Conservation (phyloP, 2,329 filamentous ascomycete species). For the Bipolaris victoriae region DNA sequence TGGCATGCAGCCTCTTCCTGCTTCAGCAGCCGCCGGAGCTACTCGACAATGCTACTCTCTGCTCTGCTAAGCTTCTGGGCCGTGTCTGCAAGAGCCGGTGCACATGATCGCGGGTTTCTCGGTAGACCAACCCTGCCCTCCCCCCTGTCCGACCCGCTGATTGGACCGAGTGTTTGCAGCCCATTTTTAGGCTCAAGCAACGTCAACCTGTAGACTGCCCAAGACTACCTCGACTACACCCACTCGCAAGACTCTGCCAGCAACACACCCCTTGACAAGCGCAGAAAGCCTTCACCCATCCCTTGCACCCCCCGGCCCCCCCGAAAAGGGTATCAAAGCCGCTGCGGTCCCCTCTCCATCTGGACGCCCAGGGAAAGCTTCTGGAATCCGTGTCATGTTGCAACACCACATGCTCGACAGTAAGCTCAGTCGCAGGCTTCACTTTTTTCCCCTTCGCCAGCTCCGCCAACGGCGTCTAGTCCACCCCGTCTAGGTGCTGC, state of each 20-base stretch:
- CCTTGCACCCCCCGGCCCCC: conserved; percentile 28
- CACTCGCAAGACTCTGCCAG: conserved; percentile 32
- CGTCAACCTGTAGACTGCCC: conserved; percentile 47
- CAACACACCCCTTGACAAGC: conserved; percentile 32
- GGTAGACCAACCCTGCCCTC: conserved; percentile 33
- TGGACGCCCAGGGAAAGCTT: conserved; percentile 40
- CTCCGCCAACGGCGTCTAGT: conserved; percentile 28
- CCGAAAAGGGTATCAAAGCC: conserved; percentile 44
- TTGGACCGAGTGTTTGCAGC: conserved; percentile 42
- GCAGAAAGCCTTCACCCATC: conserved; percentile 26
- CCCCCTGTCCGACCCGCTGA: conserved; percentile 42
- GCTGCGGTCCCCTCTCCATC: conserved; percentile 39
- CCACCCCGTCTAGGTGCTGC: conserved; percentile 1
- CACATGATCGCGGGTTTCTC: conserved; percentile 39
- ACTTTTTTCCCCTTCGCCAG: conserved; percentile 5
- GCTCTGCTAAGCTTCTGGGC: conserved; percentile 30
- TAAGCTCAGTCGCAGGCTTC: conserved; percentile 27
- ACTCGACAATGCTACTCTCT: conserved; percentile 35
- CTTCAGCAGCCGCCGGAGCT: conserved; percentile 47
- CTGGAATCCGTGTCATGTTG: conserved; percentile 41
- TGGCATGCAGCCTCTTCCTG: conserved; percentile 22
- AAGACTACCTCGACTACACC: conserved; percentile 43
- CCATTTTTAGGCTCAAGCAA: conserved; percentile 48
- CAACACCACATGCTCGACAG: conserved; percentile 35
- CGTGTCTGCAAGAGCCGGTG: conserved; percentile 32